These are phyloP conservation scores for Calocybe cyanea DNA, from an alignment of 768 basidiomycete species.

Conservation along the genomic window DNA sequence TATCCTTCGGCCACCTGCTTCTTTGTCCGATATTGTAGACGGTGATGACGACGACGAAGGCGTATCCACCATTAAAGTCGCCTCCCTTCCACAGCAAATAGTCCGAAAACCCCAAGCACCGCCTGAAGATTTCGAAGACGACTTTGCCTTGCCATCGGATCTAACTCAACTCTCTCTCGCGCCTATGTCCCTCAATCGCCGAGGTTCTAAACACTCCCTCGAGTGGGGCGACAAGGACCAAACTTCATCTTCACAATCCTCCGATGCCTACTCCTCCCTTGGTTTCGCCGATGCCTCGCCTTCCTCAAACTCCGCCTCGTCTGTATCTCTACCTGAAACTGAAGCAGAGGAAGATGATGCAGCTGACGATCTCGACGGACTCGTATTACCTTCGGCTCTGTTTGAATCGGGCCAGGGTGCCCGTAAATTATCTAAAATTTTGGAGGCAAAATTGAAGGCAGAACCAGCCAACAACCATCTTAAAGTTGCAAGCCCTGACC, in stretches of 20 bases:
- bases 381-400: conserved; percentile 71
- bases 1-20: conserved; percentile 65
- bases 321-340: conserved; percentile 61
- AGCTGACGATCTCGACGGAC: conserved; percentile 75
- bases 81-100: conserved; percentile 42
- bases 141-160: conserved; percentile 74
- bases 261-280: conserved; percentile 78
- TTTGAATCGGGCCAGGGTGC: conserved; percentile 70
- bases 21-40: conserved; percentile 35
- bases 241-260: conserved; percentile 82
- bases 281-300: conserved; percentile 70
- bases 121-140: conserved; percentile 81
- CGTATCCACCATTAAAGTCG: conserved; percentile 78
- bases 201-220: conserved; percentile 77
- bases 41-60: conserved; percentile 79
- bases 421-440: conserved; percentile 45
- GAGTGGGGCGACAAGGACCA: conserved; percentile 86
- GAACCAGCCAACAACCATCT: conserved; percentile 33
- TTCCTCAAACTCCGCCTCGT: conserved; percentile 69
- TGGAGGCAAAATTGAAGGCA: conserved; percentile 53
- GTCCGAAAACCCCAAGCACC: conserved; percentile 32
- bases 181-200: conserved; percentile 70
- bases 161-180: conserved; percentile 80
- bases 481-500: conserved; percentile 56
- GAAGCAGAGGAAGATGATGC: conserved; percentile 72